Conservation (phyloP, 2,329 filamentous ascomycete genomes). For the Rugonectria rugulosa region DNA sequence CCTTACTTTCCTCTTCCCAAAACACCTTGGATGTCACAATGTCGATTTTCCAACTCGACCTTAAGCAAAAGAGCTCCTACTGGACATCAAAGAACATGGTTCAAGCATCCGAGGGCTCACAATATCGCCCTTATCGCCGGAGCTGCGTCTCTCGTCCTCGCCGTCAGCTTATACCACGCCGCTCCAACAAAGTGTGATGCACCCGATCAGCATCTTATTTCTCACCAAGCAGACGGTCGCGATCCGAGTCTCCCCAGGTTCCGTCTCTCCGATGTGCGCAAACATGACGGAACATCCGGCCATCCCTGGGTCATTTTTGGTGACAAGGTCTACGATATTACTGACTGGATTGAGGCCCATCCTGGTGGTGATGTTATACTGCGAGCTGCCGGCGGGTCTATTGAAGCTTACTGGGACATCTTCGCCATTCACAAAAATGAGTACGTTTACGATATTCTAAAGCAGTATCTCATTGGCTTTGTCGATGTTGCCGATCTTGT, state of each 20-base stretch:
- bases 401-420: slow-evolving; percentile 75
- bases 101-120: slow-evolving; percentile 10
- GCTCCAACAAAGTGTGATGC: slow-evolving; percentile 32
- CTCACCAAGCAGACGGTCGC: slow-evolving; percentile 32
- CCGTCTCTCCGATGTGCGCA: slow-evolving; percentile 58
- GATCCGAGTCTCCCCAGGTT: slow-evolving; percentile 57
- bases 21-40: slow-evolving; percentile 18
- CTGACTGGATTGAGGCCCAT: slow-evolving; percentile 71
- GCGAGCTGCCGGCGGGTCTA: slow-evolving; percentile 67
- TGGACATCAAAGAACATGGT: not conserved
- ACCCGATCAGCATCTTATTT: not conserved
- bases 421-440: slow-evolving; percentile 73
- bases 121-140: slow-evolving; percentile 23
- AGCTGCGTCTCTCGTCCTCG: slow-evolving; percentile 29
- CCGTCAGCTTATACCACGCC: slow-evolving; percentile 27
- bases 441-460: slow-evolving; percentile 70
- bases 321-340: slow-evolving; percentile 74
- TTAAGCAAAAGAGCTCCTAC: slow-evolving; percentile 1
- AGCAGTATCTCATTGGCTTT: slow-evolving; percentile 69
- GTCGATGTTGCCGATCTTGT: slow-evolving; percentile 66
- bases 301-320: slow-evolving; percentile 70
- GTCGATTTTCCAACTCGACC: slow-evolving; percentile 20
- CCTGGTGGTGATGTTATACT: slow-evolving; percentile 74
- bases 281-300: slow-evolving; percentile 60
- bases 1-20: slow-evolving; percentile 13